Evolutionary conservation across 805 yeast genomes (phyloP).

Genomic region (Pichia nanzhaoensis): DNA sequence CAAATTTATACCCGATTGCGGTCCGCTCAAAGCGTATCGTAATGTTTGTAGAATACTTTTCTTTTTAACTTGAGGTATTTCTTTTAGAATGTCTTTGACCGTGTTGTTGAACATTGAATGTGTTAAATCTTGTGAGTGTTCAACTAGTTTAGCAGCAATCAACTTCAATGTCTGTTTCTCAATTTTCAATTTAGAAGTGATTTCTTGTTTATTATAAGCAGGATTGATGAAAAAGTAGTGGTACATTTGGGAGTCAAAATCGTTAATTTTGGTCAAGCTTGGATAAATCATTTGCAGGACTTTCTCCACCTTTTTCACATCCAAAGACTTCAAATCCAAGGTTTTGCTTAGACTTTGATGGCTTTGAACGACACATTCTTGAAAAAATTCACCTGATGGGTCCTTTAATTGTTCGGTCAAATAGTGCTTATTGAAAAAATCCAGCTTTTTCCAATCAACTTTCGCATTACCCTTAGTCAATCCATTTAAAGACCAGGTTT

Average conservation of each 20-base stretch:
- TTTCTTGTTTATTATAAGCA: conserved; percentile 22
- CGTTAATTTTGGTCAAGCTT: conserved; percentile 46
- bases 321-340: conserved; percentile 13
- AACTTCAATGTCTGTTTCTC: conserved; percentile 10
- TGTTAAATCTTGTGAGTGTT: conserved; percentile 8
- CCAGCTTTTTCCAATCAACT: conserved; percentile 71
- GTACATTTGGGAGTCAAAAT: conserved; percentile 39
- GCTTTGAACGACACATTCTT: conserved; percentile 31
- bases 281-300: conserved; percentile 42
- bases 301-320: conserved; percentile 29
- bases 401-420: conserved; percentile 37
- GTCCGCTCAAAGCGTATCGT: conserved; percentile 66
- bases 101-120: conserved; percentile 12
- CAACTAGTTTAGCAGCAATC: conserved; percentile 9
- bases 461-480: conserved; percentile 92
- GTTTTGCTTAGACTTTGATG: conserved; percentile 1
- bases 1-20: conserved; percentile 61
- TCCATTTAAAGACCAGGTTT: conserved; percentile 56
- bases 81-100: conserved; percentile 3
- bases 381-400: conserved; percentile 29
- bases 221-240: conserved; percentile 41
- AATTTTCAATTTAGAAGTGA: conserved; percentile 15
- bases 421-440: conserved; percentile 71
- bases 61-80: conserved; percentile 21
- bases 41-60: conserved; percentile 48